These are phyloP conservation scores for Leccinum boreale DNA, from an alignment of 768 basidiomycete genomes.

Conservation along the genomic window DNA sequence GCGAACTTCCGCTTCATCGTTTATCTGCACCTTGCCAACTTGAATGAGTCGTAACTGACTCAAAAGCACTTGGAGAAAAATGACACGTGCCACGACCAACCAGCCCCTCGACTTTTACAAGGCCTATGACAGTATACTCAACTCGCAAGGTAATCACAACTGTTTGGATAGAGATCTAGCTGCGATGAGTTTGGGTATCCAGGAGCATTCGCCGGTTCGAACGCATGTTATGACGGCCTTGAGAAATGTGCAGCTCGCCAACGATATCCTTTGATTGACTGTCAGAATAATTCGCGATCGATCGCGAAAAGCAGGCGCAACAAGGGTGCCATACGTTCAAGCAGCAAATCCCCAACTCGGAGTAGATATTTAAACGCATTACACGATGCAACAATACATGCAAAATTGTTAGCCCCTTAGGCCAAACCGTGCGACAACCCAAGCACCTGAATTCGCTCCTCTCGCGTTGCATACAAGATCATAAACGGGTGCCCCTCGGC, in stretches of 20 bases:
- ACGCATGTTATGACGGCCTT: slow-evolving; percentile 71
- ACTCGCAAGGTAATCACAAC: slow-evolving; percentile 47
- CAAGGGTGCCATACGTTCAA: no score
- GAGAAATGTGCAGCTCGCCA: slow-evolving; percentile 49
- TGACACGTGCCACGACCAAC: slow-evolving; percentile 59
- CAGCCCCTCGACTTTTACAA: no score
- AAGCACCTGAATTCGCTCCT: slow-evolving; percentile 66
- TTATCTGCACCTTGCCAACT: slow-evolving; percentile 44
- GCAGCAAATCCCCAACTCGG: no score
- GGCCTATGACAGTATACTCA: no score
- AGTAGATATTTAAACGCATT: not conserved
- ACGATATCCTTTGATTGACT: slow-evolving; percentile 55
- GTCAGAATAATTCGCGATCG: slow-evolving; percentile 10
- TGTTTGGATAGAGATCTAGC: slow-evolving; percentile 64
- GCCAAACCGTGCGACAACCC: slow-evolving; percentile 28
- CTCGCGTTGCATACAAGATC: slow-evolving; percentile 62
- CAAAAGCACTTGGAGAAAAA: not conserved
- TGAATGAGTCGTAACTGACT: not conserved
- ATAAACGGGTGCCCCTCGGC: slow-evolving; percentile 61
- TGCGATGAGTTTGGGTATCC: slow-evolving; percentile 72
- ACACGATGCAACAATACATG: not conserved
- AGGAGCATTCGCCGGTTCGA: slow-evolving; percentile 73
- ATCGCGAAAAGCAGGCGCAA: slow-evolving; percentile 11
- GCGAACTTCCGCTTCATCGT: slow-evolving; percentile 51
- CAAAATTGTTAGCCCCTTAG: not conserved